Conservation (phyloP, 148 eudicot species). For the Oxyria digyna region DNA sequence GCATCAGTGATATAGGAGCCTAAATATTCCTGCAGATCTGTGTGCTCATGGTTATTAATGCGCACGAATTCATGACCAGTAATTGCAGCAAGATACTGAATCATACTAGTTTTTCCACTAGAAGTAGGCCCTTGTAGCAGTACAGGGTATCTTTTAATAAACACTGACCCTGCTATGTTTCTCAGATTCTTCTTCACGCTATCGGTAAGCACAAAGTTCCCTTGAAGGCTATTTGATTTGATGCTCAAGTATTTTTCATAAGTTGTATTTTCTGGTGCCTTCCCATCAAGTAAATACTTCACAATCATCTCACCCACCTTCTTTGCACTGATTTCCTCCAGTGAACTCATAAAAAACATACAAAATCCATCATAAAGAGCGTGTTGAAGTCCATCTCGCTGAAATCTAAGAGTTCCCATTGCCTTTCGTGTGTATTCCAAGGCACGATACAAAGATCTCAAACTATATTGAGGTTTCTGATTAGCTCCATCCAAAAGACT, state of each 20-base stretch:
- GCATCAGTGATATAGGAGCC: conserved; percentile 91
- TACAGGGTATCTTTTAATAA: conserved; percentile 79
- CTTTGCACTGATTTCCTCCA: conserved; percentile 67
- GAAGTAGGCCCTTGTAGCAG: conserved; percentile 97
- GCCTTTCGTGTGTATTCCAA: conserved; percentile 67
- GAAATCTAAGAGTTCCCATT: conserved; percentile 32
- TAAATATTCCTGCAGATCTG: conserved; percentile 90
- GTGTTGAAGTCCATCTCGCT: conserved; percentile 32
- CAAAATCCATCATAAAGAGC: conserved; percentile 90
- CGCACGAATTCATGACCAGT: conserved; percentile 91
- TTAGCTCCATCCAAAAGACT: conserved; percentile 95
- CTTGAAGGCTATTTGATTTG: conserved; percentile 20
- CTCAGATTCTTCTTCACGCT: conserved; percentile 70
- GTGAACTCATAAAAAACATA: conserved; percentile 70
- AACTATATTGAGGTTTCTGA: conserved; percentile 96
- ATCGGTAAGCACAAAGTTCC: conserved; percentile 56
- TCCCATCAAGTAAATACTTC: conserved; percentile 38
- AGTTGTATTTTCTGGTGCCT: conserved; percentile 30
- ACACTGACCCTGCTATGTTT: conserved; percentile 70
- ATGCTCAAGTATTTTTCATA: conserved; percentile 32
- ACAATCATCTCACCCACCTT: conserved; percentile 44
- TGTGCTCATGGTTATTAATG: conserved; percentile 92
- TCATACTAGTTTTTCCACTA: conserved; percentile 97
- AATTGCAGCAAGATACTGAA: conserved; percentile 78
- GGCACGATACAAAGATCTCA: conserved; percentile 91